Evolutionary conservation across 1,284 basidiomycete genomes (phyloP).

Genomic region (Ceratobasidium sp.): DNA sequence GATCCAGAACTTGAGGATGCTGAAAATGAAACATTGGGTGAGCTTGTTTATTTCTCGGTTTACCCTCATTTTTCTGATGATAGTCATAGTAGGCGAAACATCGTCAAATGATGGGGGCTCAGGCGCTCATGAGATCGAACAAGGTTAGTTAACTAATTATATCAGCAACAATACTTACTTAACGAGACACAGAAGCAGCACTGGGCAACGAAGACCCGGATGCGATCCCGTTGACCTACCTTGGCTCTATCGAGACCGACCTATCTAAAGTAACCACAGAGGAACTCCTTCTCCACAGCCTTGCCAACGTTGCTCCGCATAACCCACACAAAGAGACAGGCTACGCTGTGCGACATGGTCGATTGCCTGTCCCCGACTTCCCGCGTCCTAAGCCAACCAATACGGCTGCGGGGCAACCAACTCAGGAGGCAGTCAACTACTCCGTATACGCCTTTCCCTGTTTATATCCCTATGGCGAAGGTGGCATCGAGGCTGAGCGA

Average conservation of each 20-base stretch:
- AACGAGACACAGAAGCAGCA: too few relatives aligned
- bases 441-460: constrained; percentile 54
- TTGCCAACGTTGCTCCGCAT: background rate
- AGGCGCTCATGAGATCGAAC: too few relatives aligned
- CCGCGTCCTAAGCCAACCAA: background rate
- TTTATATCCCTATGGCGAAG: constrained; percentile 58
- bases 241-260: constrained; percentile 39
- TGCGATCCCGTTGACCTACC: constrained; percentile 29
- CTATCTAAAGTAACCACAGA: background rate
- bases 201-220: background rate
- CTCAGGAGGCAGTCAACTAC: constrained; percentile 26
- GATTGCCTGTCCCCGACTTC: constrained; percentile 17
- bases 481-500: constrained; percentile 54
- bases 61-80: too few relatives aligned
- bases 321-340: constrained; percentile 21
- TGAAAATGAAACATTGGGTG: too few relatives aligned
- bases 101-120: too few relatives aligned
- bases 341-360: constrained; percentile 41
- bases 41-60: too few relatives aligned
- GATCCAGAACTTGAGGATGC: background rate
- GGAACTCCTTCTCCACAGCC: constrained; percentile 15
- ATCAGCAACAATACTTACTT: too few relatives aligned
- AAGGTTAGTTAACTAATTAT: background rate
- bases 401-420: too few relatives aligned
- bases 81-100: too few relatives aligned